Evolutionary conservation across 2,329 filamentous ascomycete genomes (phyloP).

Genomic region (Aspergillus felis): DNA sequence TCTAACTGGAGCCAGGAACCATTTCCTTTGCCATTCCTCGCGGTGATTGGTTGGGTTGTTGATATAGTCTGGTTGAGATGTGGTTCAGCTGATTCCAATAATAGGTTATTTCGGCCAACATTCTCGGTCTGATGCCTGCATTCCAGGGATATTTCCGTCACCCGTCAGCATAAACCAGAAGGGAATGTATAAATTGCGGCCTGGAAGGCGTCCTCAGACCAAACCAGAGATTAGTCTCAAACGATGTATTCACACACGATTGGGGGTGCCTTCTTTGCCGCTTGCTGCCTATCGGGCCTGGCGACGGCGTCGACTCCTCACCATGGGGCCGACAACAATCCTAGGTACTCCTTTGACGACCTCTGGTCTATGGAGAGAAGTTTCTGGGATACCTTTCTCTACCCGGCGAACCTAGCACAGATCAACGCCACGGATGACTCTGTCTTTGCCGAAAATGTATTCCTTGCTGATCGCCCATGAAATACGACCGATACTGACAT

Average conservation of each 20-base stretch:
- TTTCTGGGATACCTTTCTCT: conserved; percentile 24
- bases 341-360: conserved; percentile 16
- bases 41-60: no score
- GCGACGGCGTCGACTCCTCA: neutral
- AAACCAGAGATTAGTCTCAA: neutral
- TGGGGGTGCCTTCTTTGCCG: neutral
- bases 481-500: neutral
- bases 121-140: no score
- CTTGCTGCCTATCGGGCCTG: neutral
- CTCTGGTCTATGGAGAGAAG: conserved; percentile 21
- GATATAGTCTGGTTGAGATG: no score
- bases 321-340: neutral
- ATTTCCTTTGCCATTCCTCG: no score
- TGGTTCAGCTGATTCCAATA: no score
- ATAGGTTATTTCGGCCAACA: no score
- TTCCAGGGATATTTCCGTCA: no score
- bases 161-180: neutral
- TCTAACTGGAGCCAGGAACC: no score
- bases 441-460: conserved; percentile 20
- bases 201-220: neutral
- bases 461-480: neutral
- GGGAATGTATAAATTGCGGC: no score
- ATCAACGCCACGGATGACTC: conserved; percentile 18
- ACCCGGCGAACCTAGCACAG: conserved; percentile 21
- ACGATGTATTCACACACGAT: neutral